These are phyloP conservation scores for Lanmaoa rubissima DNA, from an alignment of 768 basidiomycete species.

Conservation along the genomic window DNA sequence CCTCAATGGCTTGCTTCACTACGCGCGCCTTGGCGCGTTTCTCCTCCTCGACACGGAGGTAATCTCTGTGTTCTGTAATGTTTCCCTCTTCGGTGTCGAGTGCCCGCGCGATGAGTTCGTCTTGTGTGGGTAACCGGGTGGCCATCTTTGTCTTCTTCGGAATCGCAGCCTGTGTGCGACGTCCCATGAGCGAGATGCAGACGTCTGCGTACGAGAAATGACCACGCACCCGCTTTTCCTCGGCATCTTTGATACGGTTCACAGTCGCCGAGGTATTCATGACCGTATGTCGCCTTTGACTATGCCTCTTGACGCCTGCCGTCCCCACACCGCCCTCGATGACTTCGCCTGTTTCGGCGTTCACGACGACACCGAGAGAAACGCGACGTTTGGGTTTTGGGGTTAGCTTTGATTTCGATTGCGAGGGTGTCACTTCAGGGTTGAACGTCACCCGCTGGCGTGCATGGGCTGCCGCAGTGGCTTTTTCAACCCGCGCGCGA, in stretches of 20 bases:
- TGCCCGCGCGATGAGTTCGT: constrained; percentile 79
- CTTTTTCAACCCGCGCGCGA: constrained; percentile 56
- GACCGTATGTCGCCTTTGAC: constrained; percentile 66
- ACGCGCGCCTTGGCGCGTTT: constrained; percentile 65
- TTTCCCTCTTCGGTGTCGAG: constrained; percentile 88
- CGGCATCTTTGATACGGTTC: constrained; percentile 59
- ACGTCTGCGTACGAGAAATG: background rate
- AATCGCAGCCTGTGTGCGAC: constrained; percentile 44
- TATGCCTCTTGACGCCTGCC: constrained; percentile 44
- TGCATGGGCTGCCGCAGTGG: constrained; percentile 64
- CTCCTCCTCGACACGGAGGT: constrained; percentile 78
- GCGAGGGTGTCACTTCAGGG: constrained; percentile 41
- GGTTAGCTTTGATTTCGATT: constrained; percentile 24
- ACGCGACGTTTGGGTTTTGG: constrained; percentile 45
- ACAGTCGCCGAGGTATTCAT: constrained; percentile 68
- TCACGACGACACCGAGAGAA: constrained; percentile 51
- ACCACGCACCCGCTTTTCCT: constrained; percentile 55
- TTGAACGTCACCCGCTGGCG: constrained; percentile 69
- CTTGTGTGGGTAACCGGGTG: constrained; percentile 63
- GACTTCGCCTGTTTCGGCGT: constrained; percentile 62
- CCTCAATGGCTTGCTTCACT: constrained; percentile 58
- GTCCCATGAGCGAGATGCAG: background rate
- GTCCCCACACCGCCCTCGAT: constrained; percentile 33
- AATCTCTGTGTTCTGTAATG: constrained; percentile 72
- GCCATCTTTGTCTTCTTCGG: constrained; percentile 61